Percentiles rank a stretch among this genome's conserved stretches.
Evolutionary conservation across 805 yeast species (phyloP).

Genomic region (Candida incommunis): DNA sequence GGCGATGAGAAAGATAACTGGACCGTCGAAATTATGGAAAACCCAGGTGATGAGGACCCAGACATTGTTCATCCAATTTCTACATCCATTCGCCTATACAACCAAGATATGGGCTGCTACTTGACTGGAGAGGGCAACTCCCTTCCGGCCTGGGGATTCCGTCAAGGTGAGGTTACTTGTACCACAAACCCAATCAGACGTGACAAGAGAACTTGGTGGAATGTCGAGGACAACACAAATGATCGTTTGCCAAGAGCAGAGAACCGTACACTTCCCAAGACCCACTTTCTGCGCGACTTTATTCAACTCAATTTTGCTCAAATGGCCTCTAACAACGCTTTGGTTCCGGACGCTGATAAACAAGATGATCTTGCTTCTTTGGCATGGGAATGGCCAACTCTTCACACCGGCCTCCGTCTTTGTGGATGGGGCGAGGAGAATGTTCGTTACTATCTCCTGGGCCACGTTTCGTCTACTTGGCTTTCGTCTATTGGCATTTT

Average conservation of each 20-base stretch:
- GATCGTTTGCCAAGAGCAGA: slow-evolving; percentile 28
- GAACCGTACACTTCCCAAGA: slow-evolving; percentile 29
- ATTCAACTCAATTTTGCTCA: slow-evolving; percentile 60
- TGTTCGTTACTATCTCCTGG: slow-evolving; percentile 50
- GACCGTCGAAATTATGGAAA: slow-evolving; percentile 65
- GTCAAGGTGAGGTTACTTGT: slow-evolving; percentile 87
- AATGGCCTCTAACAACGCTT: slow-evolving; percentile 75
- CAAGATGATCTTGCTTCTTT: slow-evolving; percentile 55
- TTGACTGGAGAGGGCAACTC: slow-evolving; percentile 67
- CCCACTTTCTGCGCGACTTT: slow-evolving; percentile 54
- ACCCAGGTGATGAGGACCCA: slow-evolving; percentile 15
- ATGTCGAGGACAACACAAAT: slow-evolving; percentile 56
- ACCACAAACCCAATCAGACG: slow-evolving; percentile 27
- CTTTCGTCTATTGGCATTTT: slow-evolving; percentile 37
- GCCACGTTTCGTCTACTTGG: slow-evolving; percentile 55
- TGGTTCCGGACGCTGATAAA: slow-evolving; percentile 63
- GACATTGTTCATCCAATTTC: slow-evolving; percentile 49
- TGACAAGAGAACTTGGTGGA: slow-evolving; percentile 70
- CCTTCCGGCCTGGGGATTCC: slow-evolving; percentile 92
- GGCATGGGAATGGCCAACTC: slow-evolving; percentile 80
- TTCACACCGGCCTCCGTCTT: slow-evolving; percentile 58
- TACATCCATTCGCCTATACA: slow-evolving; percentile 64
- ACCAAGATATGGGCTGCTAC: slow-evolving; percentile 62
- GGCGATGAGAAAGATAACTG: slow-evolving; percentile 83
- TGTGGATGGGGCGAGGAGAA: slow-evolving; percentile 50